Evolutionary conservation across 2,329 filamentous ascomycete species (phyloP).

Genomic region (Fusarium praegraminearum): DNA sequence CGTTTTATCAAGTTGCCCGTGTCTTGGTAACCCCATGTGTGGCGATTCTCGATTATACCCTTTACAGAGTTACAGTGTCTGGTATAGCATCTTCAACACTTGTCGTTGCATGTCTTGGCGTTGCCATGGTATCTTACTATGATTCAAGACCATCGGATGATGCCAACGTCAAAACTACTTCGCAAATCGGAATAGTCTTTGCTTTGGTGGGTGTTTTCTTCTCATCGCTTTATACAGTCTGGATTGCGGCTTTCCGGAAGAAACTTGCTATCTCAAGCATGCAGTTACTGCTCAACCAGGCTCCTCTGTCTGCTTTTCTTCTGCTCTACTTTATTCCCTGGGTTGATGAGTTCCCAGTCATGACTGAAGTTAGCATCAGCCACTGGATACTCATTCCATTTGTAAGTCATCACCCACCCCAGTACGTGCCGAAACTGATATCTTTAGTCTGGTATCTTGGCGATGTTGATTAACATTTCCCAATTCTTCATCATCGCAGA

Average conservation of each 20-base stretch:
- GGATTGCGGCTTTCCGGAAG: constrained; percentile 74
- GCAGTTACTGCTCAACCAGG: constrained; percentile 77
- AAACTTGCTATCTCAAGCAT: constrained; percentile 75
- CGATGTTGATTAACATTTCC: constrained; percentile 73
- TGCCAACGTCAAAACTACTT: constrained; percentile 60
- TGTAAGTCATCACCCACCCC: constrained; percentile 54
- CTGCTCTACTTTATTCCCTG: constrained; percentile 76
- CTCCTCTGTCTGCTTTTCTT: constrained; percentile 71
- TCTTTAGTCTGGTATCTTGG: constrained; percentile 69
- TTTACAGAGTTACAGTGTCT: constrained; percentile 70
- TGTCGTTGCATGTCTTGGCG: constrained; percentile 74
- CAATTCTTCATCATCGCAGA: constrained; percentile 73
- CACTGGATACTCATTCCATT: constrained; percentile 70
- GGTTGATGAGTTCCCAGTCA: constrained; percentile 64
- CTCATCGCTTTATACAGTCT: constrained; percentile 76
- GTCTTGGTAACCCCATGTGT: constrained; percentile 75
- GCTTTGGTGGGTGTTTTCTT: constrained; percentile 73
- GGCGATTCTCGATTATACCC: constrained; percentile 72
- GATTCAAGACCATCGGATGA: background rate
- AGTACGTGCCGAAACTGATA: background rate
- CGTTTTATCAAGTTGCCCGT: constrained; percentile 77
- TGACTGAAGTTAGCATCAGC: background rate
- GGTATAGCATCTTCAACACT: constrained; percentile 62
- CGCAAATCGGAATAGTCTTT: constrained; percentile 72
- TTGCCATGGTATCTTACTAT: constrained; percentile 75